phyloP scores from a whole-genome alignment of 2,329 filamentous ascomycete genomes.

The Acarospora socialis region DNA sequence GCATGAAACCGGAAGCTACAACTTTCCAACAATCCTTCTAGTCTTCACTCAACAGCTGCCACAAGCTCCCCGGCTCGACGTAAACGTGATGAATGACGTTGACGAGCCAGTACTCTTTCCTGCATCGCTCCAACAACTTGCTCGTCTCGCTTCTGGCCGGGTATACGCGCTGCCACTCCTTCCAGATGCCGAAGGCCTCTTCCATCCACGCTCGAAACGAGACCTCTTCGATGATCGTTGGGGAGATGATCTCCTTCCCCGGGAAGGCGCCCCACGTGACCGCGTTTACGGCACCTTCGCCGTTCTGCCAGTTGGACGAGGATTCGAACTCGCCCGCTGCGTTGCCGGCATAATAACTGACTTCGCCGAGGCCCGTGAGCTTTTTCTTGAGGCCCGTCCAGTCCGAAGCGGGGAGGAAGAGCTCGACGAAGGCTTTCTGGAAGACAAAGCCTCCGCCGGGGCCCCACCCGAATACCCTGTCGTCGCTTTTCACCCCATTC shows the following conservation, averaged over 20 bases:
- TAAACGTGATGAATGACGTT: slow-evolving; percentile 44
- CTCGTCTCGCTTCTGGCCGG: slow-evolving; percentile 57
- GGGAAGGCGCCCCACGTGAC: slow-evolving; percentile 96
- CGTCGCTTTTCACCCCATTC: slow-evolving; percentile 63
- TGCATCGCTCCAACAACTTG: slow-evolving; percentile 52
- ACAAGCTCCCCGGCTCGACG: slow-evolving; percentile 17
- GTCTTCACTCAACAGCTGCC: slow-evolving; percentile 11
- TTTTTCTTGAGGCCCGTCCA: slow-evolving; percentile 51
- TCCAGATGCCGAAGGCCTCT: slow-evolving; percentile 92
- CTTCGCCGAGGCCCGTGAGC: slow-evolving; percentile 43
- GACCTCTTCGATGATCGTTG: slow-evolving; percentile 91
- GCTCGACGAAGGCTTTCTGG: slow-evolving; percentile 95
- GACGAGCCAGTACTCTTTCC: slow-evolving; percentile 69
- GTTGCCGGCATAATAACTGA: slow-evolving; percentile 84
- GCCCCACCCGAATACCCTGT: slow-evolving; percentile 84
- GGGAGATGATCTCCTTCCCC: slow-evolving; percentile 89
- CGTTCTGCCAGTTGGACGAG: slow-evolving; percentile 26
- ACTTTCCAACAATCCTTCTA: no score
- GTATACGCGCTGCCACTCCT: slow-evolving; percentile 78
- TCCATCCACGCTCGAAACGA: slow-evolving; percentile 90
- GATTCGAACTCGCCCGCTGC: slow-evolving; percentile 62
- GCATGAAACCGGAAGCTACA: no score
- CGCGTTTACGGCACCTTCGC: slow-evolving; percentile 58
- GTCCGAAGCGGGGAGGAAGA: slow-evolving; percentile 66
- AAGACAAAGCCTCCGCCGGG: slow-evolving; percentile 88